Base-by-base conservation (phyloP, 139 green algal species). In the Volvox reticuliferus region DNA sequence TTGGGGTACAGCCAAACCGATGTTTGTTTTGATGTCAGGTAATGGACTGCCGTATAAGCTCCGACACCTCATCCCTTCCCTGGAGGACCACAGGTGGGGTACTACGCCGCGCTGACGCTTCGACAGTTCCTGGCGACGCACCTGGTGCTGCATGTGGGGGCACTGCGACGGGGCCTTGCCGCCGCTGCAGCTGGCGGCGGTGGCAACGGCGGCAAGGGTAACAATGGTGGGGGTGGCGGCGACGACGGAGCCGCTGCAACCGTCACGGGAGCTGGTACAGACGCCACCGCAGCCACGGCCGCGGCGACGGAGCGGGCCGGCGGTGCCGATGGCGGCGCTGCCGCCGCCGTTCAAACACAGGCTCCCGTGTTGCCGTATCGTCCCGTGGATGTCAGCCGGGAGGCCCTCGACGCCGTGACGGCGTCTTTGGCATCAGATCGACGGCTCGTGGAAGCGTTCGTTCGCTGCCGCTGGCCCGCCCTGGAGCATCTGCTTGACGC, bases 71-170 rank as follows among this genome's bases (percentile, higher is more conserved):
- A 44, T 35, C 19, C 28, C 44, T 55, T 55, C 44, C 44, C 44
- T 55, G 44, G 44, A 55, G 44, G 26, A n/a, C 32, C n/a, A 1
- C 91, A 95, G 89, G 85, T 95, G 12, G 95, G 88, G 1, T 95
- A 93, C 76, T 93, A 98, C 84, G 88, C 90, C 22, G 94, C 89
- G 75, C 85, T 92, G 2, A 94, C 95, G 14, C 89, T 98, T 69
- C 92, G 94, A 33, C 91, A 95, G 87, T 97, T 96, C 91, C 73
- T 96, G n/a, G 86, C 94, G 6, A 89, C 92, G 5, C 94, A 97
- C 83, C 94, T 98, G 18, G 79, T 92, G 18, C 73, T 95, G 32
- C 94, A 96, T 30, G 84, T 96, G 12, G 44, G 65, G 13, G 32
- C 26, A 12, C 68, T 96, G 26, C 82, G 91, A 32, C 71, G 22